Evolutionary conservation across 192 early-diverging fungal genomes (phyloP), one percentile per base, ranked within the genome.

Genomic region (Coemansia sp.): DNA sequence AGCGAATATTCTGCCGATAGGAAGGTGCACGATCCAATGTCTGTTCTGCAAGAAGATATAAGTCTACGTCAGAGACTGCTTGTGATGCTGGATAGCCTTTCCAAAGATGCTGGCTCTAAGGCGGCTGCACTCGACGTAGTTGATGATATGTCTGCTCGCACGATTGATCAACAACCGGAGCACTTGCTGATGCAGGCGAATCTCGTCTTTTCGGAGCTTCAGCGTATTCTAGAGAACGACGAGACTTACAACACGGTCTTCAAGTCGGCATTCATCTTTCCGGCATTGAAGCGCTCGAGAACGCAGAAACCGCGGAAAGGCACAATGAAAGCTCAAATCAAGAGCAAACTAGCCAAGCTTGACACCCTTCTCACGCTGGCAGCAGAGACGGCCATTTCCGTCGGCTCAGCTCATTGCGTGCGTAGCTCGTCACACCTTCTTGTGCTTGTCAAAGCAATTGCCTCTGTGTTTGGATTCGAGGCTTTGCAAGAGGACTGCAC

Each of bases 331-430:
- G 79, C 74, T 6, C 41, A 51, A 11, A 52, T 68, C 1, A 72
- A 62, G 52, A 45, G 21, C n/a, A 63, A 48, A 26, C 65, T 83
- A 15, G 62, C 15, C n/a, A 75, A 58, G n/a, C 63, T 78, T 6
- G 72, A 78, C 18, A 55, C 12, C 5, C 44, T 75, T 53, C 69
- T 78, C 4, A 16, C 38, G 6, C 43, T 23, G 14, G 60, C 76
- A 0, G 52, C 68, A 3, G 72, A 55, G 9, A 41, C 44, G 15
- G 76, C 72, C 0, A 62, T 83, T 6, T 66, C 73, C 0, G 59
- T 75, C 23, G 81, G 81, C 2, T 75, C 76, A 11, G 63, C 81
- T 0, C 69, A 78, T 26, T 56, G 60, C 21, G 81, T 83, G 5
- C 81, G 78, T 20, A 69, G 71, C 34, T 41, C 66, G 16, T 68